Conservation (phyloP, 2,329 filamentous ascomycete genomes). For the Didymella glomerata region DNA sequence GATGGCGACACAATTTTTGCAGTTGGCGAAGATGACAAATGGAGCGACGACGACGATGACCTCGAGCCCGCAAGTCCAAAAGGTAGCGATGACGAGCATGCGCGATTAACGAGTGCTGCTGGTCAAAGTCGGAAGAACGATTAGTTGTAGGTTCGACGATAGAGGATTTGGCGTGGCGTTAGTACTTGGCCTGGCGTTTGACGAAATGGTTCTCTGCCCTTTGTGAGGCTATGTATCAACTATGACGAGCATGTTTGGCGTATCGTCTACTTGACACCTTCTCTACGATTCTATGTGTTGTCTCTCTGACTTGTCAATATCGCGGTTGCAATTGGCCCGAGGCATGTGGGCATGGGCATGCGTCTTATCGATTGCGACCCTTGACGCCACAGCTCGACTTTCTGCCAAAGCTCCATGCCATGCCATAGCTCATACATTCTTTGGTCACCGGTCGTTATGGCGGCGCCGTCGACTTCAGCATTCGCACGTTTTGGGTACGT, state of each 20-base stretch:
- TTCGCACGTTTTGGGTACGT: conserved; percentile 23
- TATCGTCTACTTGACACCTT: neutral
- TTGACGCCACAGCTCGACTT: conserved; percentile 28
- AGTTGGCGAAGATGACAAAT: conserved; percentile 86
- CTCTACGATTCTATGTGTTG: neutral
- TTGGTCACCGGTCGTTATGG: neutral
- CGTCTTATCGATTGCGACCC: conserved; percentile 18
- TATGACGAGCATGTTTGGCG: conserved; percentile 15
- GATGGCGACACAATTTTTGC: conserved; percentile 97
- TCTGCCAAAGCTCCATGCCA: conserved; percentile 23
- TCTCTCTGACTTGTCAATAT: neutral
- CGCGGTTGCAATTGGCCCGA: conserved; percentile 4
- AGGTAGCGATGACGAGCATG: conserved; percentile 42
- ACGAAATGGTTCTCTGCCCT: neutral
- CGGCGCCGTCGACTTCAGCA: neutral
- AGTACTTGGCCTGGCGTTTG: conserved; percentile 2
- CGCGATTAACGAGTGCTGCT: conserved; percentile 45
- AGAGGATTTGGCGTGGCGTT: conserved; percentile 18
- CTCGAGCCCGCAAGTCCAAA: conserved; percentile 65
- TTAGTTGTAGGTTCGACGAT: conserved; percentile 24
- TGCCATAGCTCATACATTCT: neutral
- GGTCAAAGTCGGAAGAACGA: conserved; percentile 42
- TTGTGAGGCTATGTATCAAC: conserved; percentile 11
- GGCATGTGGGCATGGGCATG: conserved; percentile 1
- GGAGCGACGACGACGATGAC: conserved; percentile 74